Evolutionary conservation across 202 grass and related monocot species (phyloP), one percentile per base, ranked within the genome.

Genomic region (Alloteropsis angusta): DNA sequence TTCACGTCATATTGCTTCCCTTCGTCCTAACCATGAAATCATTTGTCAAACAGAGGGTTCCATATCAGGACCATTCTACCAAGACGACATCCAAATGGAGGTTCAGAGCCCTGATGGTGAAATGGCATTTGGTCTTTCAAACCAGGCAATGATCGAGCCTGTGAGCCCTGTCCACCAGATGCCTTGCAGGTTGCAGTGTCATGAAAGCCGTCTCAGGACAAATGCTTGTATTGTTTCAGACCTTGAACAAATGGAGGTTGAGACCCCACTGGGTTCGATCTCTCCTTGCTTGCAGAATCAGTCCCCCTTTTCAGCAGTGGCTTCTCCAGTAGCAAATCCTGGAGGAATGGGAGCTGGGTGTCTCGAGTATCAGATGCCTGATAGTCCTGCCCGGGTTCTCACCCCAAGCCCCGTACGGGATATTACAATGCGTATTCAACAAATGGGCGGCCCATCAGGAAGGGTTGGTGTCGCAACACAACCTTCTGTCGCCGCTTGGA

Each of bases 391-490:
- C 28, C 15, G 76, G 3, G 44, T 3, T n/a, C 34, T 12, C 47
- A 73, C 32, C 4, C 50, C 34, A 17, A 65, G 59, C 32, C 43
- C 59, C 34, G 74, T 77, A 34, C 25, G 28, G 4, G 9, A 47
- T 21, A 30, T 76, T 49, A 52, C 75, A 78, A 49, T 23, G 44
- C 75, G n/a, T 39, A 21, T 78, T 52, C 43, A 25, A 37, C 60
- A 65, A 71, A 82, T 74, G 68, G 14, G 23, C 19, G 36, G 69
- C 0, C 75, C 67, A n/a, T 77, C 75, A 36, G 45, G 75, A 78
- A 52, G 12, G 18, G n/a, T 2, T 26, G 54, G 16, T 32, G 11
- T 62, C 5, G 23, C 16, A 19, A 13, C 41, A 30, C 25, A 16
- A 44, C 54, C 54, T 47, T 35, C 56, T 5, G 9, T 32, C 32